A percentile compares a stretch with the other conserved stretches of the same genome.
Evolutionary conservation across 2,329 filamentous ascomycete genomes (phyloP).

Genomic region (Fusarium sp.): DNA sequence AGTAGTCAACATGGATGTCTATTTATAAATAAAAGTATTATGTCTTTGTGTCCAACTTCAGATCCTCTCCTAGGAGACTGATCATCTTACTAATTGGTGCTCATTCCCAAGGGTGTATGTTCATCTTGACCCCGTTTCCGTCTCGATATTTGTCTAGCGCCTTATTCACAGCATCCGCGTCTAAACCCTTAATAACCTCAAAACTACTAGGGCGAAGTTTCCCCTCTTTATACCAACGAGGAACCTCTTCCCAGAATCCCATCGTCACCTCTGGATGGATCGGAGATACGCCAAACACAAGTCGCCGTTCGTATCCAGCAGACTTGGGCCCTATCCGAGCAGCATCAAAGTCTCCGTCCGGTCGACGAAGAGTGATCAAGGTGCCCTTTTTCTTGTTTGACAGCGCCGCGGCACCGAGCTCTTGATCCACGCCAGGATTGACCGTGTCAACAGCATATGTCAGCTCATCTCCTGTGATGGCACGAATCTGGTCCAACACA

Average conservation of each 20-base stretch:
- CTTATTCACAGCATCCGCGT: not conserved
- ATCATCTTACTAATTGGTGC: not conserved
- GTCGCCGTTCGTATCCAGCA: not conserved
- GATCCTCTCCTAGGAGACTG: too few relatives aligned
- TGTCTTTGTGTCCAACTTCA: too few relatives aligned
- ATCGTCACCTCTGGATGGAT: not conserved
- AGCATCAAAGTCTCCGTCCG: not conserved
- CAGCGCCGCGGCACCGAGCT: not conserved
- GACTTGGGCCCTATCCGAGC: not conserved
- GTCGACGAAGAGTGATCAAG: not conserved
- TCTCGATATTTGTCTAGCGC: not conserved
- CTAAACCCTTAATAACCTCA: not conserved
- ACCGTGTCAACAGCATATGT: not conserved
- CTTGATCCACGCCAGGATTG: not conserved
- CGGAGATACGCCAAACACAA: not conserved
- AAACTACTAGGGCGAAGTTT: not conserved
- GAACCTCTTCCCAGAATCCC: not conserved
- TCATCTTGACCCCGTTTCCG: not conserved
- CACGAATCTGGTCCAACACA: not conserved
- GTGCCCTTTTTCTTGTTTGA: not conserved
- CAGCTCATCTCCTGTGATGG: not conserved
- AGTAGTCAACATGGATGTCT: not conserved
- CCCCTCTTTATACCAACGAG: not conserved
- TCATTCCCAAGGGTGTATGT: not conserved
- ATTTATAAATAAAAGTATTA: not conserved